These are phyloP conservation scores for Tremella mesenterica DNA, from an alignment of 768 basidiomycete genomes.

Conservation along the genomic window DNA sequence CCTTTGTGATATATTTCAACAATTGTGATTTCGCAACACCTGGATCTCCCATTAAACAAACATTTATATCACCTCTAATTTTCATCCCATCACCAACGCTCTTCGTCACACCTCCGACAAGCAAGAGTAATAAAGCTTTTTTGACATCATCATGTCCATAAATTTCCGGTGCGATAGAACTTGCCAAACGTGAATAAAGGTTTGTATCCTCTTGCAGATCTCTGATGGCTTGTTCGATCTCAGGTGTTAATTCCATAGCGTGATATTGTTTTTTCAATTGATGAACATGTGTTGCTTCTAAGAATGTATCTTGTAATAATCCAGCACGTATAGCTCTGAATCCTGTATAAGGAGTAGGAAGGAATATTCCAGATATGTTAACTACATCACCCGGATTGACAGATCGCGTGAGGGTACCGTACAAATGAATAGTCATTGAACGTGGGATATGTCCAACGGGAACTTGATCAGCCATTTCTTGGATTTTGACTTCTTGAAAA, in stretches of 20 bases:
- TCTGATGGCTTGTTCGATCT: constrained; percentile 61
- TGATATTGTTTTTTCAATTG: constrained; percentile 97
- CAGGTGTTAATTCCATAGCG: constrained; percentile 84
- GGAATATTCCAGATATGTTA: constrained; percentile 90
- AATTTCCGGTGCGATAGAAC: constrained; percentile 95
- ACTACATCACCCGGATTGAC: constrained; percentile 96
- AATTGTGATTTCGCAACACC: constrained; percentile 88
- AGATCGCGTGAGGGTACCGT: constrained; percentile 75
- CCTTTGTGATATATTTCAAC: constrained; percentile 90
- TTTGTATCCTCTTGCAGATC: constrained; percentile 64
- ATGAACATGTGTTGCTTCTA: constrained; percentile 80
- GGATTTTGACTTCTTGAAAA: constrained; percentile 97
- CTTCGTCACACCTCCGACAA: constrained; percentile 95
- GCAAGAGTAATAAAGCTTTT: constrained; percentile 80
- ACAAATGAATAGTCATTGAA: constrained; percentile 93
- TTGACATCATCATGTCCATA: constrained; percentile 97
- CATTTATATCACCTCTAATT: constrained; percentile 93
- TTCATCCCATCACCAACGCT: constrained; percentile 95
- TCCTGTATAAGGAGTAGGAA: constrained; percentile 94
- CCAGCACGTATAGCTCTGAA: constrained; percentile 96
- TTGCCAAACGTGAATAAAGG: constrained; percentile 79
- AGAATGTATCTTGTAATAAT: constrained; percentile 90
- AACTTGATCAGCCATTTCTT: constrained; percentile 99
- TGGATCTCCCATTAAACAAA: constrained; percentile 98
- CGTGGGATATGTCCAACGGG: constrained; percentile 98